phyloP scores from a whole-genome alignment of 768 basidiomycete genomes.

The Trametes maxima region DNA sequence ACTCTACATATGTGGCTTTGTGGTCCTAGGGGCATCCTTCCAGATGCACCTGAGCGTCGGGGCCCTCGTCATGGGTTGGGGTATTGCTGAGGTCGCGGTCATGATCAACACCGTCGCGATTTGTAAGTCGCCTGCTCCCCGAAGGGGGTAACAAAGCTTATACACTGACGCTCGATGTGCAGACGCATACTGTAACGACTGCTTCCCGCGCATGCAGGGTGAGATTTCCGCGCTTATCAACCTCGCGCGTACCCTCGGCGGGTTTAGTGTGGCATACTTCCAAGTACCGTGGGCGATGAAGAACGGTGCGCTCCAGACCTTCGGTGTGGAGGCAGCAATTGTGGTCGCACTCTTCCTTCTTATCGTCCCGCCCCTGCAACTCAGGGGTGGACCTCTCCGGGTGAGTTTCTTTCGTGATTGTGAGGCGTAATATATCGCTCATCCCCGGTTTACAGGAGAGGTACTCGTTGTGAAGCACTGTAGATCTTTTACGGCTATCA shows the following conservation, averaged over 20 bases:
- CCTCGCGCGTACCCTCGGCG: conserved; percentile 55
- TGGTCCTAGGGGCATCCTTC: conserved; percentile 56
- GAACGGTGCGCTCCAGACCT: conserved; percentile 61
- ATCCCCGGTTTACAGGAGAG: conserved; percentile 5
- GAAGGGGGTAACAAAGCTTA: too few relatives aligned
- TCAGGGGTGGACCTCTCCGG: conserved; percentile 48
- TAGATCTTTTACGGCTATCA: too few relatives aligned
- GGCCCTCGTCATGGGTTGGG: conserved; percentile 69
- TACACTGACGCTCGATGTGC: conserved; percentile 21
- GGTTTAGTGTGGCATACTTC: conserved; percentile 67
- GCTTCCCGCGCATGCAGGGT: conserved; percentile 51
- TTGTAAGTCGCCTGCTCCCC: conserved; percentile 41
- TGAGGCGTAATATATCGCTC: background rate
- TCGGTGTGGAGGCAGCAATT: conserved; percentile 65
- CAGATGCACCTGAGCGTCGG: conserved; percentile 55
- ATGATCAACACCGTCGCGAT: conserved; percentile 67
- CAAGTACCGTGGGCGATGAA: conserved; percentile 66
- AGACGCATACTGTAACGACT: conserved; percentile 54
- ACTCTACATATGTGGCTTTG: conserved; percentile 63
- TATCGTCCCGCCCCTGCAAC: conserved; percentile 52
- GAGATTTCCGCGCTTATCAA: conserved; percentile 67
- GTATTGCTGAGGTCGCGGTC: conserved; percentile 55
- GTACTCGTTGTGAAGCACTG: conserved; percentile 5
- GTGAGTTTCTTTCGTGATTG: conserved; percentile 36
- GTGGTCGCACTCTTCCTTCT: conserved; percentile 54